Base-by-base conservation (phyloP, 1,284 basidiomycete species). In the Neolentinus lepideus region DNA sequence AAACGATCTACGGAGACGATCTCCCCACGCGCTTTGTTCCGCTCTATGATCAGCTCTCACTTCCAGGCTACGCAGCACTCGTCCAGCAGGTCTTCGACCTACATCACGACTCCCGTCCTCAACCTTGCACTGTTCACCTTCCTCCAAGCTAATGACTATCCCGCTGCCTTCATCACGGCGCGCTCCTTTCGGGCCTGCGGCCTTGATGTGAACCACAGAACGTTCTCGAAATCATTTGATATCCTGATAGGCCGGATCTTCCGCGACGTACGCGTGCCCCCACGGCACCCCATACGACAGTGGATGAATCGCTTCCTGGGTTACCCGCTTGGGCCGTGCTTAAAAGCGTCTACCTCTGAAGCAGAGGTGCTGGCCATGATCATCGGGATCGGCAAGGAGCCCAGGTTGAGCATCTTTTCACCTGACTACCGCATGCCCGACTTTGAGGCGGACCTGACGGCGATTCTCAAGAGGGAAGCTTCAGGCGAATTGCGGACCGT, bases 91-190 rank as follows among this genome's bases (percentile, higher is more conserved):
- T 59, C 58, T 2, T 68, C 69, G 1, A 66, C 69, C 3, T 60
- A 69, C 1, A 52, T 75, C 45, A 71, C 70, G 46, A 57, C 65
- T 1, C 66, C 67, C 21, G 65, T 72, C 2, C 64, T 80, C 29
- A 71, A 75, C 60, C 60, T 69, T 12, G 73, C 74, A 0, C 64
- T 83, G 2, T 69, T 73, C 24, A 64, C 71, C 0, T 79, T 83
- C 61, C 65, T 82, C 58, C 58, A 60, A 2, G 56, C 61, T 4
- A 60, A 64, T 21, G 81, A 83, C 62, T 81, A 81, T 56, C 61
- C 73, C 2, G 79, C 68, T 1, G 79, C 75, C 3, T 73, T 69
- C 61, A 62, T 76, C 56, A 64, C 67, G 12, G 56, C 81, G 11
- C 69, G 65, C 4, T 61, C 69, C 2, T 70, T 76, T 57, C 51